A percentile compares a stretch with the other conserved stretches of the same genome.
These are phyloP conservation scores for Yamadazyma nakazawae DNA, from an alignment of 805 yeast genomes.

Conservation along the genomic window DNA sequence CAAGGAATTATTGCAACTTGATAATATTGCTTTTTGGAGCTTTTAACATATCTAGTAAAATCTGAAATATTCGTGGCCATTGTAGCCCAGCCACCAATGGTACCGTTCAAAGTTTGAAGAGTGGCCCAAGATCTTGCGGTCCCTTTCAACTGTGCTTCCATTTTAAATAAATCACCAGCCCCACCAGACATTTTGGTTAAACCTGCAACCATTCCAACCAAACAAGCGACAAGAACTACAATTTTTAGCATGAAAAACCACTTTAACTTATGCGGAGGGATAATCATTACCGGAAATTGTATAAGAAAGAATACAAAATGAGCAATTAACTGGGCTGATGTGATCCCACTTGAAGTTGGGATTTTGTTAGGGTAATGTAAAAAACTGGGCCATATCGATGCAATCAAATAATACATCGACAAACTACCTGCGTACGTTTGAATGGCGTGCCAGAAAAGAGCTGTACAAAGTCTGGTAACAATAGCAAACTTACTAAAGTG, in stretches of 20 bases:
- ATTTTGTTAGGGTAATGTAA: slow-evolving; percentile 18
- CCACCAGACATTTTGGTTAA: slow-evolving; percentile 11
- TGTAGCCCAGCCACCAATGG: slow-evolving; percentile 35
- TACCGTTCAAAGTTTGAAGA: slow-evolving; percentile 22
- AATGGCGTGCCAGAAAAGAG: slow-evolving; percentile 24
- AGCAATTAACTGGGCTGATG: slow-evolving; percentile 25
- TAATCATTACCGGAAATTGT: slow-evolving; percentile 29
- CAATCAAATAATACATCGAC: slow-evolving; percentile 24
- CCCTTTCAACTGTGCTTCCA: slow-evolving; percentile 14
- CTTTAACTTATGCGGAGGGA: slow-evolving; percentile 31
- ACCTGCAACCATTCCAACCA: slow-evolving; percentile 12
- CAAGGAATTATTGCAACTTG: slow-evolving; percentile 16
- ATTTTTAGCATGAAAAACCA: slow-evolving; percentile 32
- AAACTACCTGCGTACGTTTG: slow-evolving; percentile 24
- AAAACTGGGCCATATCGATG: slow-evolving; percentile 25
- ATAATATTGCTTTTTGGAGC: slow-evolving; percentile 25
- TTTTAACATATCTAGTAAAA: slow-evolving; percentile 35
- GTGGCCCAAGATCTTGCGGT: slow-evolving; percentile 23
- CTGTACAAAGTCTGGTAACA: slow-evolving; percentile 30
- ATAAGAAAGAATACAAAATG: slow-evolving; percentile 29
- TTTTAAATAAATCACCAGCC: slow-evolving; percentile 9
- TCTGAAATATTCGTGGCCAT: slow-evolving; percentile 36
- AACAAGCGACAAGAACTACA: slow-evolving; percentile 17
- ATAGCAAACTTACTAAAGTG: slow-evolving; percentile 28
- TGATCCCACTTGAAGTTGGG: slow-evolving; percentile 22